These are phyloP conservation scores for Erythrophleum ivorense DNA, from an alignment of 331 rosid genomes.

Conservation along the genomic window DNA sequence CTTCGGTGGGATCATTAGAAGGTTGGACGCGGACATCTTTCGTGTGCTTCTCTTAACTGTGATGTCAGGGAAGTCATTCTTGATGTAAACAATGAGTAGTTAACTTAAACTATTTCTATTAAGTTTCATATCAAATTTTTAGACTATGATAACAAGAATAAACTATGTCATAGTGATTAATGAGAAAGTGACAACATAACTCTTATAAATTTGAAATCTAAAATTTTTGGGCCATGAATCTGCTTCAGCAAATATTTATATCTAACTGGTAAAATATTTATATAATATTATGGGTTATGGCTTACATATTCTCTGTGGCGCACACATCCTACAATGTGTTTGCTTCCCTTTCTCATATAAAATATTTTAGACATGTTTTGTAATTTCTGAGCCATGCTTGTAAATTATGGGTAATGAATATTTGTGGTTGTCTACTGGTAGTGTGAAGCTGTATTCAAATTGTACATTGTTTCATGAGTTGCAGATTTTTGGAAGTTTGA, in stretches of 20 bases:
- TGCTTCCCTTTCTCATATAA: background rate
- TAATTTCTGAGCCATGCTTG: background rate
- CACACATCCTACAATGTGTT: background rate
- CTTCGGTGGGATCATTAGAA: background rate
- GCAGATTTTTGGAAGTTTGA: constrained; percentile 3
- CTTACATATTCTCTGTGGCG: background rate
- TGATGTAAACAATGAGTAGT: background rate
- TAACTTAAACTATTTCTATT: background rate
- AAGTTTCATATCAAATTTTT: background rate
- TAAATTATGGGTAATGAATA: background rate
- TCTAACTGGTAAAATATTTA: background rate
- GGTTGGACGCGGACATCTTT: background rate
- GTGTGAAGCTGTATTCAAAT: background rate
- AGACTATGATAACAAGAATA: background rate
- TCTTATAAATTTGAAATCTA: background rate
- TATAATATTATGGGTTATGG: background rate
- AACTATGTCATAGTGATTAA: background rate
- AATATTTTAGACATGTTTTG: background rate
- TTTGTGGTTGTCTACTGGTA: background rate
- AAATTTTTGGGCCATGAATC: background rate
- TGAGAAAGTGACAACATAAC: constrained; percentile 6
- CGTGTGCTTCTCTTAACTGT: background rate
- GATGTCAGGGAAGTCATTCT: background rate
- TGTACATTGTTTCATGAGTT: background rate
- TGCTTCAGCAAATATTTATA: constrained; percentile 8